A percentile compares a stretch with the other conserved stretches of the same genome.
Evolutionary conservation across 345 rosid genomes (phyloP).

Genomic region (Schrenkiella parvula): DNA sequence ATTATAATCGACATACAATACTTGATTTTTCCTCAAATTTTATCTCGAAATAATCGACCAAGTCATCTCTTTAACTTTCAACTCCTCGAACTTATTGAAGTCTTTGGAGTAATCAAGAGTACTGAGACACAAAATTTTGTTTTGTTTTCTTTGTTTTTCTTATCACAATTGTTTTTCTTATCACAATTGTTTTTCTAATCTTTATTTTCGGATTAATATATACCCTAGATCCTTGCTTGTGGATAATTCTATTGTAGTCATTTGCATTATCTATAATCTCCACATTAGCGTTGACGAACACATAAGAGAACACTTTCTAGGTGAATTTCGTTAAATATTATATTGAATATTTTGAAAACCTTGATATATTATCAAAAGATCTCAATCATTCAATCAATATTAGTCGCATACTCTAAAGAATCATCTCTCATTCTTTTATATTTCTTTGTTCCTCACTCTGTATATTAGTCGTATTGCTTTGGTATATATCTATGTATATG

Average conservation of each 20-base stretch:
- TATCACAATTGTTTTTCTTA: neutral
- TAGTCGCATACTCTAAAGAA: no score
- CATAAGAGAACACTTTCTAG: no score
- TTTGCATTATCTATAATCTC: no score
- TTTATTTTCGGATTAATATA: no score
- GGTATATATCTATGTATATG: neutral
- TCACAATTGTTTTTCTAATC: no score
- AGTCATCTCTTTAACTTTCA: conserved; percentile 82
- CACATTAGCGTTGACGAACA: no score
- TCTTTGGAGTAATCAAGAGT: conserved; percentile 91
- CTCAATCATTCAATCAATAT: no score
- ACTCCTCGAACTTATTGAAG: conserved; percentile 76
- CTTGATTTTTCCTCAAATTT: neutral
- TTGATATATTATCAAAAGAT: no score
- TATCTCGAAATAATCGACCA: neutral
- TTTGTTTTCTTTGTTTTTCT: neutral
- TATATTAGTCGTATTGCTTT: neutral
- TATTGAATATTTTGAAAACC: no score
- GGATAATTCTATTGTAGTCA: no score
- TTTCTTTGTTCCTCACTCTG: neutral
- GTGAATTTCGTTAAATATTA: no score
- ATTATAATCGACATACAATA: neutral
- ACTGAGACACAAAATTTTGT: neutral
- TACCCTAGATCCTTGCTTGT: no score
- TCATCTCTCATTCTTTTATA: neutral